Base-by-base conservation (phyloP, 805 yeast genomes). In the Suhomyces tanzawaensis region DNA sequence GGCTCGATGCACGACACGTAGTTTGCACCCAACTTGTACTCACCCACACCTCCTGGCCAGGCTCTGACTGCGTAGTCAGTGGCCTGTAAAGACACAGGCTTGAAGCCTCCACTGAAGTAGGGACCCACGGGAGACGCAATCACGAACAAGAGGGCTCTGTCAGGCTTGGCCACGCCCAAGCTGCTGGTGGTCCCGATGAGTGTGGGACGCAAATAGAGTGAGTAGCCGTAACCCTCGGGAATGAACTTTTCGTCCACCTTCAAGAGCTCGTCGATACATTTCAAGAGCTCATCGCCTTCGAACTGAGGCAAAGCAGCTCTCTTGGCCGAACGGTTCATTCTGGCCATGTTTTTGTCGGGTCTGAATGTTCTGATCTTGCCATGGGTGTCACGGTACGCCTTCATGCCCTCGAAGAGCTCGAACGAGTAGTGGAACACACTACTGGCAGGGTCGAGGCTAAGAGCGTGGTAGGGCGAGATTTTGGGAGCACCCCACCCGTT, bases 21-120 rank as follows among this genome's bases (percentile, higher is more conserved):
- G 73, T 91, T 91, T 44, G 96, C 98, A 65, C 99, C 99, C 55
- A 91, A 79, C 70, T 91, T 91, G 66, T 79, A 83, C 76, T 90
- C 83, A 67, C 99, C 99, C 49, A 81, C 89, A 63, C 98, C 99
- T 57, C 95, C 95, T 58, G 98, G 98, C 98, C 98, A 91, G 19
- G 99, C 98, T 72, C 99, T 85, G 23, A 90, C 90, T 35, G 96
- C 95, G 53, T 86, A 81, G 60, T 88, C 95, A 27, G 96, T 90
- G 50, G 98, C 97, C 69, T 91, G 96, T 45, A 93, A 75, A 43
- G 79, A 74, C 39, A 93, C 95, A 24, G 98, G 96, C 69, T 90
- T 88, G 79, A 91, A 90, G 14, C 97, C 97, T n/a, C 95, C 83
- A 55, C 83, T 76, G 69, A 83, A 56, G 53, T 56, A 56, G 1